Percentiles rank a stretch among this genome's conserved stretches.
Evolutionary conservation across 2,329 filamentous ascomycete genomes (phyloP).

Genomic region (Aspergillus clavatus): DNA sequence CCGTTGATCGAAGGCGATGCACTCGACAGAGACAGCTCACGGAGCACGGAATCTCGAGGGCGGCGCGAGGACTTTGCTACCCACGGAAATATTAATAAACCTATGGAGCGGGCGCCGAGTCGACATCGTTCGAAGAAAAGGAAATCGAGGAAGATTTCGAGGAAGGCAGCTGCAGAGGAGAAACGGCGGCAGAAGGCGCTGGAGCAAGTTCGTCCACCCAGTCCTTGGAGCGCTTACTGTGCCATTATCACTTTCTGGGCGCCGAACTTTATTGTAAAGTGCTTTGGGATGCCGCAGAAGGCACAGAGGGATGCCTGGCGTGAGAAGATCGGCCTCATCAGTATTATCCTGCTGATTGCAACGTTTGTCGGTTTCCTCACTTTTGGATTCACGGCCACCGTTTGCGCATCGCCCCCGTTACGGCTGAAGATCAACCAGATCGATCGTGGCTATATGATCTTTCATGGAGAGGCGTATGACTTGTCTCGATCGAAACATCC

Average conservation of each 20-base stretch:
- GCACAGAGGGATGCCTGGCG: conserved; percentile 91
- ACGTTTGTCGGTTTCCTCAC: conserved; percentile 89
- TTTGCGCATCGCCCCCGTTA: conserved; percentile 68
- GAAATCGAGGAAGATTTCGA: conserved; percentile 59
- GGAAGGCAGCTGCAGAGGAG: conserved; percentile 56
- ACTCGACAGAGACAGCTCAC: conserved; percentile 55
- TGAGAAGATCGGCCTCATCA: conserved; percentile 96
- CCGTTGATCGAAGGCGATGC: conserved; percentile 70
- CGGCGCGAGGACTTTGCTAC: conserved; percentile 33
- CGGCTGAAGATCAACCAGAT: conserved; percentile 82
- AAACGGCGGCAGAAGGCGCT: conserved; percentile 54
- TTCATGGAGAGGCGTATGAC: conserved; percentile 88
- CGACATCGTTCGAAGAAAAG: conserved; percentile 44
- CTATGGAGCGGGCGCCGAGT: conserved; percentile 41
- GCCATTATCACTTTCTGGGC: conserved; percentile 91
- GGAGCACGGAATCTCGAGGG: conserved; percentile 55
- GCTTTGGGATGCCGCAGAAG: conserved; percentile 78
- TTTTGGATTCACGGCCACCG: conserved; percentile 87
- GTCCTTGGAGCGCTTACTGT: conserved; percentile 93
- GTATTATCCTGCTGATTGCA: conserved; percentile 85
- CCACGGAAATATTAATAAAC: conserved; percentile 34
- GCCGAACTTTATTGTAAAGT: conserved; percentile 76
- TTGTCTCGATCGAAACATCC: conserved; percentile 73
- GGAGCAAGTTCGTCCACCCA: conserved; percentile 69
- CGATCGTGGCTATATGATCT: conserved; percentile 81